Percentiles rank a stretch among this genome's conserved stretches.
Conservation (phyloP, 371 early-diverging fungal species). For the Mucor sp. region DNA sequence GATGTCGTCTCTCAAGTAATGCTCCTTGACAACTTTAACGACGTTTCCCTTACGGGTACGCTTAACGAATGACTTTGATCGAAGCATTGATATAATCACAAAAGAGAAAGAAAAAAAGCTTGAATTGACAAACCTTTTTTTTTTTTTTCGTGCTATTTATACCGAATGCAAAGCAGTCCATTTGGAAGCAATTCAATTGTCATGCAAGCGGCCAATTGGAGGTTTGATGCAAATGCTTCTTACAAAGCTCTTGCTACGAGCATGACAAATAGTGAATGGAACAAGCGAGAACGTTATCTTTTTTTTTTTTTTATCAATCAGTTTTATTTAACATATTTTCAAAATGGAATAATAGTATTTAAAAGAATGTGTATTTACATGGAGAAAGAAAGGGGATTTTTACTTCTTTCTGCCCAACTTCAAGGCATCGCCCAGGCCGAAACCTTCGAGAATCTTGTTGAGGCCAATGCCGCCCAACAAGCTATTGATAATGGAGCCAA, state of each 20-base stretch:
- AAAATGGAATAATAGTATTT: not conserved
- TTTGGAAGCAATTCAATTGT: not conserved
- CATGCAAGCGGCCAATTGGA: not conserved
- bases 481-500: conserved; percentile 28
- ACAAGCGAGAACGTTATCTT: too few species aligned
- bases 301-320: too few species aligned
- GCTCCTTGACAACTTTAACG: conserved; percentile 93
- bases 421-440: conserved; percentile 26
- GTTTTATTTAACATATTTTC: too few species aligned
- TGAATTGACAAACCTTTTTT: not conserved
- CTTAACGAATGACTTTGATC: conserved; percentile 71
- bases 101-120: not conserved
- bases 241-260: too few species aligned
- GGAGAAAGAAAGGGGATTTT: not conserved
- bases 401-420: conserved; percentile 15
- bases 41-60: conserved; percentile 89
- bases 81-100: conserved; percentile 38
- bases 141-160: not conserved
- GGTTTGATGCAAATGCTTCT: too few species aligned
- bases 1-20: conserved; percentile 96
- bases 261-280: too few species aligned
- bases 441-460: conserved; percentile 34
- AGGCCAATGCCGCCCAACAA: conserved; percentile 35
- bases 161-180: not conserved
- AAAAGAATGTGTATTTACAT: not conserved